Conservation (phyloP, 768 basidiomycete genomes). For the Mycena latifolia region DNA sequence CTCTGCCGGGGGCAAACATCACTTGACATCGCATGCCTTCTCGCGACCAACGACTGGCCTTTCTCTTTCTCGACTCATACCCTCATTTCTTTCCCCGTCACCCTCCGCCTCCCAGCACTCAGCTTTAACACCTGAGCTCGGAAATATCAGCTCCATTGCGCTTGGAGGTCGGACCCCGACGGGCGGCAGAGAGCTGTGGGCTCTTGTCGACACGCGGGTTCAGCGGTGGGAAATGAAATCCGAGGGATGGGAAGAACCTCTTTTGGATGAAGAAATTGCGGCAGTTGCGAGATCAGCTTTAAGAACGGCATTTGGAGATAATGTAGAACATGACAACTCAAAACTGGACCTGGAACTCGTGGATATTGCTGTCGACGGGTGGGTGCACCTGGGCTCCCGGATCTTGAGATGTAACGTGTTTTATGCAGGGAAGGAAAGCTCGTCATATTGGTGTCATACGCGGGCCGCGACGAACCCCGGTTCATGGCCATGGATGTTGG, state of each 20-base stretch:
- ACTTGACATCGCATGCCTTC: slow-evolving; percentile 70
- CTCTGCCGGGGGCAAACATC: slow-evolving; percentile 77
- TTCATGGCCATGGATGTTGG: slow-evolving; percentile 51
- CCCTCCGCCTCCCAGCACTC: slow-evolving; percentile 55
- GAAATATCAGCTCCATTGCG: slow-evolving; percentile 76
- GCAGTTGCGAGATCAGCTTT: slow-evolving; percentile 62
- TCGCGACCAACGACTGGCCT: slow-evolving; percentile 63
- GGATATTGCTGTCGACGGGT: slow-evolving; percentile 76
- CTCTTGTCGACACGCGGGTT: slow-evolving; percentile 72
- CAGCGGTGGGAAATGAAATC: slow-evolving; percentile 78
- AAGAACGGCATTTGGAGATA: slow-evolving; percentile 52
- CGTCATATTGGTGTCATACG: slow-evolving; percentile 76
- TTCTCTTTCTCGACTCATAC: slow-evolving; percentile 57
- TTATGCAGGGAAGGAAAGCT: slow-evolving; percentile 62
- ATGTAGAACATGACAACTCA: slow-evolving; percentile 53
- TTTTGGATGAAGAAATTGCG: slow-evolving; percentile 68
- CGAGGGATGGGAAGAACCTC: slow-evolving; percentile 79
- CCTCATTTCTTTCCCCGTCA: slow-evolving; percentile 55
- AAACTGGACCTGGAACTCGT: slow-evolving; percentile 80
- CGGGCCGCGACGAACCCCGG: slow-evolving; percentile 63
- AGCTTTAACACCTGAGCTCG: slow-evolving; percentile 57
- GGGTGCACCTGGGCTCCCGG: slow-evolving; percentile 32
- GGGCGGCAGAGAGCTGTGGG: slow-evolving; percentile 73
- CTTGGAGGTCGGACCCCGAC: slow-evolving; percentile 57
- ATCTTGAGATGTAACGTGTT: slow-evolving; percentile 23